Conservation (phyloP, 768 basidiomycete species). For the Serendipita indica region DNA sequence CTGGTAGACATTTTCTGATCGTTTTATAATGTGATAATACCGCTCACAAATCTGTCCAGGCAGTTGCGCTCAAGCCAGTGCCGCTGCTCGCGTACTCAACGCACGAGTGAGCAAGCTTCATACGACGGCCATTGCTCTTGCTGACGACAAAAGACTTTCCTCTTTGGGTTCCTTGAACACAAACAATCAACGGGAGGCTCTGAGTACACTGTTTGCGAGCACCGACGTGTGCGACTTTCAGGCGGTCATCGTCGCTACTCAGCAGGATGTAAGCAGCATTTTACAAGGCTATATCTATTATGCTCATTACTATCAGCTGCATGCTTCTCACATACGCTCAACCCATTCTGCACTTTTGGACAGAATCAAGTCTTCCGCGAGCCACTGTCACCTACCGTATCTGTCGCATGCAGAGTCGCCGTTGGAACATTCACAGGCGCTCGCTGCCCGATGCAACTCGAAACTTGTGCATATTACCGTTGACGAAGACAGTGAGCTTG, state of each 20-base stretch:
- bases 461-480: neutral
- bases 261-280: neutral
- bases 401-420: neutral
- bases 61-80: neutral
- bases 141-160: neutral
- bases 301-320: neutral
- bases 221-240: neutral
- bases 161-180: neutral
- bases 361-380: neutral
- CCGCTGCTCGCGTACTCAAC: neutral
- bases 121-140: neutral
- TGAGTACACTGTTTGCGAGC: neutral
- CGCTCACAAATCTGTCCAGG: neutral
- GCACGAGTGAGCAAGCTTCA: neutral
- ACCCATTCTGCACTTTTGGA: neutral
- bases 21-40: neutral
- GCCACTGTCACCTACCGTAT: neutral
- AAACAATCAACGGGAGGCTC: neutral
- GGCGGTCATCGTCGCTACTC: neutral
- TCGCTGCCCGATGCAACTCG: constrained; percentile 1
- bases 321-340: neutral
- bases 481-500: neutral
- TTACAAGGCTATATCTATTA: neutral
- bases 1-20: neutral
- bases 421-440: neutral